Evolutionary conservation across 1,284 basidiomycete genomes (phyloP), one percentile per base, ranked within the genome.

Genomic region (Phylloporus sp.): DNA sequence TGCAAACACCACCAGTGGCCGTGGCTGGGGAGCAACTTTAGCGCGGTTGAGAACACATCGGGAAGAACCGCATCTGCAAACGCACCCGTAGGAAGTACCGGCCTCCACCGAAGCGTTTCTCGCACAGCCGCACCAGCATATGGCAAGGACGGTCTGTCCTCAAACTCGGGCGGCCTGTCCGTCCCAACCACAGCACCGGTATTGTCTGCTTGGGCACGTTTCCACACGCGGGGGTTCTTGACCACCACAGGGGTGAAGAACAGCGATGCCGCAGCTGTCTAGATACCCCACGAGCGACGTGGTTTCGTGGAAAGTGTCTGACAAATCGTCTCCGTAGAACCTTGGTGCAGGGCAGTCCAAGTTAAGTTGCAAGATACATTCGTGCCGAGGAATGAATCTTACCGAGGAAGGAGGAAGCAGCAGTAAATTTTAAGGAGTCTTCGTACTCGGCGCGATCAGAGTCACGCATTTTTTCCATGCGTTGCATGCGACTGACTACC

Each of bases 101-200:
- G 59, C 35, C 64, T 57, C 75, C 76, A 75, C 39, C 76, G 75
- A 65, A 72, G 41, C 19, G 35, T 79, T 71, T 86, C 85, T 35
- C 80, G 80, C 19, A 85, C 65, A 19, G 83, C 56, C 0, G 80
- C 81, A 7, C 37, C 7, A 12, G 37, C 37, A 37, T n/a, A n/a
- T n/a, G n/a, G n/a, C n/a, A n/a, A n/a, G n/a, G n/a, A n/a, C n/a
- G n/a, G n/a, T n/a, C n/a, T n/a, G n/a, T n/a, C n/a, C n/a, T n/a
- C n/a, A n/a, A n/a, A n/a, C n/a, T n/a, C n/a, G n/a, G n/a, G n/a
- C n/a, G n/a, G n/a, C n/a, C n/a, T n/a, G n/a, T n/a, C n/a, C n/a
- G n/a, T n/a, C n/a, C n/a, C n/a, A n/a, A n/a, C n/a, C n/a, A n/a
- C n/a, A n/a, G n/a, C n/a, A n/a, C n/a, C n/a, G n/a, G n/a, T n/a